Percentiles rank a stretch among this genome's conserved stretches.
Conservation (phyloP, 2,329 filamentous ascomycete genomes). For the Fusarium tuaranense region DNA sequence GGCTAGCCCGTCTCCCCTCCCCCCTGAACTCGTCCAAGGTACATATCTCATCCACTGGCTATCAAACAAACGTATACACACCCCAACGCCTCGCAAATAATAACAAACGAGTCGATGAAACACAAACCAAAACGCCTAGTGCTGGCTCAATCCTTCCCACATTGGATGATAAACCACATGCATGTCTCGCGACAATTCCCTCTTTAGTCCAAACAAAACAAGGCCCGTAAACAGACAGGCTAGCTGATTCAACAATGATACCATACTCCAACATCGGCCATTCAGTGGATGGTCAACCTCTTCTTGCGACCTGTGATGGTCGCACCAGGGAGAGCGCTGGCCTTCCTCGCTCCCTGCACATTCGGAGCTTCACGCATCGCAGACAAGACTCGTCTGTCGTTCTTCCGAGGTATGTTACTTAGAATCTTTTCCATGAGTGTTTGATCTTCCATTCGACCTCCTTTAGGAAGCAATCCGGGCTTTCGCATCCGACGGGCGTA, state of each 20-base stretch:
- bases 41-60: slow-evolving; percentile 1
- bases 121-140: slow-evolving; percentile 6
- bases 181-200: not conserved
- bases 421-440: slow-evolving; percentile 47
- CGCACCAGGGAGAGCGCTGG: not conserved
- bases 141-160: slow-evolving; percentile 5
- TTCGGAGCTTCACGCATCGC: slow-evolving; percentile 13
- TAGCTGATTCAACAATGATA: not conserved
- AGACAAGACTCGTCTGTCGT: slow-evolving; percentile 39
- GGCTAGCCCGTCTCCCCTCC: no score
- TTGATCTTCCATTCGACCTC: slow-evolving; percentile 48
- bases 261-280: not conserved
- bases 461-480: slow-evolving; percentile 55
- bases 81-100: not conserved
- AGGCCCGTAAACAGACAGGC: slow-evolving; percentile 6
- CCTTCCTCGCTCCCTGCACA: slow-evolving; percentile 18
- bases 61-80: not conserved
- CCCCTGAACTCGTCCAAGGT: not conserved
- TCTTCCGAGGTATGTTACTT: slow-evolving; percentile 30
- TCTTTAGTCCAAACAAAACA: not conserved
- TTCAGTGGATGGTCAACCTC: slow-evolving; percentile 32
- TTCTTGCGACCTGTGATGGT: slow-evolving; percentile 20
- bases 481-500: slow-evolving; percentile 58
- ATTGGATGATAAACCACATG: slow-evolving; percentile 4
- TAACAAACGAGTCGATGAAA: slow-evolving; percentile 15